phyloP scores from a whole-genome alignment of 2,329 filamentous ascomycete genomes.

The Pyrenophora seminiperda region DNA sequence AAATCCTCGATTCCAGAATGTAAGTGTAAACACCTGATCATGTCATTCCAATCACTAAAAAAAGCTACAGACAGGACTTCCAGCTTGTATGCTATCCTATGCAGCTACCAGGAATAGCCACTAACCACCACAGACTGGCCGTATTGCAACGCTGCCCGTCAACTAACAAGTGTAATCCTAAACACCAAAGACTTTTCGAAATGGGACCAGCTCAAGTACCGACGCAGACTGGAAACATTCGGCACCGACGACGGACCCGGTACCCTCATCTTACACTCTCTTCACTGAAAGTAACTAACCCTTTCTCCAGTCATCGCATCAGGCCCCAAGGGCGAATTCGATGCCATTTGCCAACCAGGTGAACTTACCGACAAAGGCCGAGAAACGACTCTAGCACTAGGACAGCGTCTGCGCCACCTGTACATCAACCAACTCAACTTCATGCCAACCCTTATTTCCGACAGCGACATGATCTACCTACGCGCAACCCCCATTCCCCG shows the following conservation, averaged over 20 bases:
- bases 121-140: conserved; percentile 69
- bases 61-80: conserved; percentile 35
- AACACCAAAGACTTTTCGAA: conserved; percentile 57
- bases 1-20: conserved; percentile 83
- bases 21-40: conserved; percentile 45
- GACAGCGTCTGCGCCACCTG: conserved; percentile 54
- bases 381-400: conserved; percentile 55
- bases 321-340: conserved; percentile 71
- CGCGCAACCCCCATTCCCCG: conserved; percentile 57
- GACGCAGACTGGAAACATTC: conserved; percentile 82
- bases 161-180: conserved; percentile 68
- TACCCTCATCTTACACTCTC: conserved; percentile 3
- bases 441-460: conserved; percentile 53
- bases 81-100: conserved; percentile 34
- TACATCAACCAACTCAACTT: conserved; percentile 58
- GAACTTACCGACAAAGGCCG: conserved; percentile 58
- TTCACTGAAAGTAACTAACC: conserved; percentile 8
- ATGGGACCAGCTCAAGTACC: conserved; percentile 66
- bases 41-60: conserved; percentile 4
- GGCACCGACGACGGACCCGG: conserved; percentile 64
- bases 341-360: conserved; percentile 68
- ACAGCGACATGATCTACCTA: conserved; percentile 53
- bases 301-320: conserved; percentile 61
- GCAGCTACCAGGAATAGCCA: background rate
- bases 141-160: conserved; percentile 79